A percentile compares a stretch with the other conserved stretches of the same genome.
Conservation (phyloP, 2,329 filamentous ascomycete genomes). For the Trichoderma brevicompactum region DNA sequence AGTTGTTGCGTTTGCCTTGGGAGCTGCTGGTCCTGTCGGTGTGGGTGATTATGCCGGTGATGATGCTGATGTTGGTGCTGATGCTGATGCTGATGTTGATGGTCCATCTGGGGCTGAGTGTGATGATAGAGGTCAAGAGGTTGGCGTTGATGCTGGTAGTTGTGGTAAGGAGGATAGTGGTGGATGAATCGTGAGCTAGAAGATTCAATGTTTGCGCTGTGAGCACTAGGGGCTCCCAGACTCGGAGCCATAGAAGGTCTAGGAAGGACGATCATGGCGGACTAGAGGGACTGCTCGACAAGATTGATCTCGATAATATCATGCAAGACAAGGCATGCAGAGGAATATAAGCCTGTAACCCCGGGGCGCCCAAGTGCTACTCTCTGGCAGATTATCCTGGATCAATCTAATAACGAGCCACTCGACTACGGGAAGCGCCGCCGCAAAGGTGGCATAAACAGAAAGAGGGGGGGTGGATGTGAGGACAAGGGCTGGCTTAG, state of each 20-base stretch:
- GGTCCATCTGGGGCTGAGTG: background rate
- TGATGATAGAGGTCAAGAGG: conserved; percentile 5
- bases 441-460: conserved; percentile 28
- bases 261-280: conserved; percentile 40
- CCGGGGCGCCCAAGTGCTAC: conserved; percentile 20
- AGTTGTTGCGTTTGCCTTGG: background rate
- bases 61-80: conserved; percentile 16
- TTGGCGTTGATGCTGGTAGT: conserved; percentile 16
- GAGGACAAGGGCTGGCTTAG: conserved; percentile 30
- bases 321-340: conserved; percentile 33
- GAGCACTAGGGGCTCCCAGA: conserved; percentile 30
- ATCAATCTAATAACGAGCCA: conserved; percentile 30
- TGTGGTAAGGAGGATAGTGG: conserved; percentile 22
- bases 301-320: conserved; percentile 36
- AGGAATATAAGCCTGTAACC: conserved; percentile 34
- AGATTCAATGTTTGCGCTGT: conserved; percentile 20
- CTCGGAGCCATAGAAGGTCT: conserved; percentile 33
- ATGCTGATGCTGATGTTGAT: background rate
- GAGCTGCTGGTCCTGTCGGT: background rate
- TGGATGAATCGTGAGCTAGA: conserved; percentile 17
- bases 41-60: conserved; percentile 23
- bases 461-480: conserved; percentile 22
- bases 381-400: conserved; percentile 27
- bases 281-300: conserved; percentile 29
- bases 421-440: conserved; percentile 26